Conservation (phyloP, 1,284 basidiomycete species). For the Puccinia triticina region DNA sequence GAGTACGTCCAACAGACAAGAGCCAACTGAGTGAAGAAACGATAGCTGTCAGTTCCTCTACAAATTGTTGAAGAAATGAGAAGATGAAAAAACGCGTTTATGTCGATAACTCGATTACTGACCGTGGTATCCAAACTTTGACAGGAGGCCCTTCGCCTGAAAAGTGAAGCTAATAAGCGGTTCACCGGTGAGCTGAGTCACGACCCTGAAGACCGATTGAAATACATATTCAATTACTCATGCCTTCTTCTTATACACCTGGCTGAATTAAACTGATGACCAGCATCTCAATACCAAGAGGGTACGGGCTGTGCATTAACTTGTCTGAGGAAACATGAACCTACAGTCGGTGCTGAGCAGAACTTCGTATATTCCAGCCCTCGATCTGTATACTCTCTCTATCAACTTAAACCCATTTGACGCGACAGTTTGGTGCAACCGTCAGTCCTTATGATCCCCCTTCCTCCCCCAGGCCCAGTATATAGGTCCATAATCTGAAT, state of each 20-base stretch:
- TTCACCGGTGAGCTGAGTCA: slow-evolving; percentile 68
- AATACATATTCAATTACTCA: slow-evolving; percentile 34
- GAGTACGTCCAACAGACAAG: slow-evolving; percentile 4
- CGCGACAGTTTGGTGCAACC: slow-evolving; percentile 58
- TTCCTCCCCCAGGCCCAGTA: background rate
- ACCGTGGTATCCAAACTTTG: slow-evolving; percentile 13
- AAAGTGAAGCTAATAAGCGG: slow-evolving; percentile 81
- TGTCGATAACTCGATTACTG: background rate
- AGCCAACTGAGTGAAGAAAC: slow-evolving; percentile 21
- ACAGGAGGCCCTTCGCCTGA: slow-evolving; percentile 63
- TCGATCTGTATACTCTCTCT: slow-evolving; percentile 58
- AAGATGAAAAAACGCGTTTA: background rate
- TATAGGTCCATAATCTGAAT: background rate
- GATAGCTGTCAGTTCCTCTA: background rate
- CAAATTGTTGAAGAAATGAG: background rate
- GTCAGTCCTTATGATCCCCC: slow-evolving; percentile 44
- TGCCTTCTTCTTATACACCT: background rate
- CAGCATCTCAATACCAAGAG: slow-evolving; percentile 17
- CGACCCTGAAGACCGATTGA: background rate
- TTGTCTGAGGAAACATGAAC: background rate
- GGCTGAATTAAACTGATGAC: background rate
- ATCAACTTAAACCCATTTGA: slow-evolving; percentile 59
- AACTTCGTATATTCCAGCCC: slow-evolving; percentile 53
- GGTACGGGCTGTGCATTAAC: background rate
- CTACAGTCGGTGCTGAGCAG: background rate